Conservation (phyloP, 345 rosid species). For the Laguncularia racemosa region DNA sequence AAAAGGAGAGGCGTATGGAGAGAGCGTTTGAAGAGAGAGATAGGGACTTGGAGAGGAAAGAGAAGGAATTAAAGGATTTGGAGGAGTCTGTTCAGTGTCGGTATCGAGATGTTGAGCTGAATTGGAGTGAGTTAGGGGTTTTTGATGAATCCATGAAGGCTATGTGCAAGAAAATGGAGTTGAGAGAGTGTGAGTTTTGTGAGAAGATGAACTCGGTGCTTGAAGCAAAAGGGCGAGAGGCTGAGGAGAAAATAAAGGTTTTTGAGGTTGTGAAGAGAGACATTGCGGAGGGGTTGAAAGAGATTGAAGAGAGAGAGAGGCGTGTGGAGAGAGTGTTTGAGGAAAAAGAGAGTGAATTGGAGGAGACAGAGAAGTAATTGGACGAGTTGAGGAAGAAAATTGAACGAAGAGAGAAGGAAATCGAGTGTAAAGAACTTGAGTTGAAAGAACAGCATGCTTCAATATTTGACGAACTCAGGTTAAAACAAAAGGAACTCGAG, state of each 20-base stretch:
- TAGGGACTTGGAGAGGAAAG: not conserved
- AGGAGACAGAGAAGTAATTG: conserved; percentile 17
- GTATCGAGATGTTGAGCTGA: not conserved
- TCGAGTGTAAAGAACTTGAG: conserved; percentile 1
- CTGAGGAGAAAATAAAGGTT: conserved; percentile 8
- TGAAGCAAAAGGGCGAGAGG: conserved; percentile 14
- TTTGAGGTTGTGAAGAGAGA: conserved; percentile 10
- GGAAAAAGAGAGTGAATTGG: conserved; percentile 16
- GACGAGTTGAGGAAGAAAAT: conserved; percentile 11
- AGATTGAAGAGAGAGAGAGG: conserved; percentile 1
- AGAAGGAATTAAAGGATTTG: not conserved
- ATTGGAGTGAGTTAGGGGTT: conserved; percentile 2
- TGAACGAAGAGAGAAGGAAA: conserved; percentile 1
- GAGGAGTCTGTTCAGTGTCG: not conserved
- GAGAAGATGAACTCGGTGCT: conserved; percentile 16
- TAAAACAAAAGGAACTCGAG: no score
- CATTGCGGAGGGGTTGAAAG: conserved; percentile 9
- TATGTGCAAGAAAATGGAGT: conserved; percentile 1
- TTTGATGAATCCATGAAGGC: conserved; percentile 6
- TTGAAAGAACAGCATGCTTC: not conserved
- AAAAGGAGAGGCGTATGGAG: conserved; percentile 13
- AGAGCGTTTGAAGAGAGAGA: conserved; percentile 7
- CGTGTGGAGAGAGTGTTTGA: conserved; percentile 4
- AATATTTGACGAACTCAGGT: not conserved
- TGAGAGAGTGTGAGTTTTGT: conserved; percentile 11